Percentiles rank a stretch among this genome's conserved stretches.
phyloP scores from a whole-genome alignment of 345 rosid genomes.

The Pugionium dolabratum region DNA sequence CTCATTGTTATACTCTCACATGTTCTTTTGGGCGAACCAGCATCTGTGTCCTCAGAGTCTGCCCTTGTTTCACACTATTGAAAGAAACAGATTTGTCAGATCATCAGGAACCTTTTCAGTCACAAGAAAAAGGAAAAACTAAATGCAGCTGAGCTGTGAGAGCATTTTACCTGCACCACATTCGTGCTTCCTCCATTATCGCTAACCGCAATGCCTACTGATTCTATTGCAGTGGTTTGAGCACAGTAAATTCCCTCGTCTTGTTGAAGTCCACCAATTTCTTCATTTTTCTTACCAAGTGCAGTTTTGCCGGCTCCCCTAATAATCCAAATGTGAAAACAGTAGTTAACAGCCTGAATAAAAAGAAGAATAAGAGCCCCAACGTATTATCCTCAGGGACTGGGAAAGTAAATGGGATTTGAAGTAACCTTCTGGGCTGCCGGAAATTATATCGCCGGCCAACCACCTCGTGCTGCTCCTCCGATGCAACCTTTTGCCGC shows the following conservation, averaged over 20 bases:
- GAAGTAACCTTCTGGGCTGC: constrained; percentile 62
- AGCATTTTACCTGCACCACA: constrained; percentile 52
- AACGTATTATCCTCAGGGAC: constrained; percentile 9
- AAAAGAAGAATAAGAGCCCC: constrained; percentile 4
- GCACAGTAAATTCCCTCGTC: constrained; percentile 42
- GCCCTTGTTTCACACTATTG: constrained; percentile 50
- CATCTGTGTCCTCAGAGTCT: constrained; percentile 48
- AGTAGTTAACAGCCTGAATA: constrained; percentile 16
- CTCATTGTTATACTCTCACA: constrained; percentile 52
- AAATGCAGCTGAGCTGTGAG: constrained; percentile 16
- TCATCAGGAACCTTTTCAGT: too few species aligned
- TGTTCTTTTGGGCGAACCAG: constrained; percentile 43
- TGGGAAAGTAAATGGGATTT: constrained; percentile 21
- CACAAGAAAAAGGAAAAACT: neutral
- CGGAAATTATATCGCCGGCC: constrained; percentile 73
- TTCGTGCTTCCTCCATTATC: constrained; percentile 58
- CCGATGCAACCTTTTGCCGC: constrained; percentile 54
- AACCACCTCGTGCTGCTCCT: constrained; percentile 43
- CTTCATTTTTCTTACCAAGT: constrained; percentile 37
- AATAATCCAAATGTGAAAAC: constrained; percentile 19
- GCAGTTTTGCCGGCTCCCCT: constrained; percentile 28
- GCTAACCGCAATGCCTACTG: constrained; percentile 48
- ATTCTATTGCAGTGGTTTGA: constrained; percentile 47
- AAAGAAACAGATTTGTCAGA: constrained; percentile 21
- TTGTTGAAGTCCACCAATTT: constrained; percentile 40